These are phyloP conservation scores for Crassisporium funariophilum DNA, from an alignment of 768 basidiomycete genomes.

Conservation along the genomic window DNA sequence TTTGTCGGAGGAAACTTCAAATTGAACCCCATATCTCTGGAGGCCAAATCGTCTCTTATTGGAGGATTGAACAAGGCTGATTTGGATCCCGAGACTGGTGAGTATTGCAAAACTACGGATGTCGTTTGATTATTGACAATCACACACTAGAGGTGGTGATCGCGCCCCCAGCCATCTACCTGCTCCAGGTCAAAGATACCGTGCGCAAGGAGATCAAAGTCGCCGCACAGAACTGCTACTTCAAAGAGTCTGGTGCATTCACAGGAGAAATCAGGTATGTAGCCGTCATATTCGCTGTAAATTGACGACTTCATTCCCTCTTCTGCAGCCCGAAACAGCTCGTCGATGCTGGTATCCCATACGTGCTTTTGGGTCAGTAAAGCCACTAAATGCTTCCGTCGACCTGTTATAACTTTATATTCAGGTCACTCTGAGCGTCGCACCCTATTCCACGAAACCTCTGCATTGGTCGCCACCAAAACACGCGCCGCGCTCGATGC, in stretches of 20 bases:
- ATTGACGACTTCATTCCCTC: conserved; percentile 1
- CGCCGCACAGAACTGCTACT: conserved; percentile 91
- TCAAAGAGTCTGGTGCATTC: conserved; percentile 84
- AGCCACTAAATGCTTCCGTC: conserved; percentile 2
- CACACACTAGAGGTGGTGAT: conserved; percentile 82
- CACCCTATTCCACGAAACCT: conserved; percentile 87
- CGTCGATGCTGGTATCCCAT: conserved; percentile 82
- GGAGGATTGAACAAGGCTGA: conserved; percentile 75
- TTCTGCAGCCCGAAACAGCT: conserved; percentile 76
- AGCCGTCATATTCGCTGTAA: not conserved
- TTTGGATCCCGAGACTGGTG: conserved; percentile 78
- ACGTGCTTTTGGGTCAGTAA: conserved; percentile 82
- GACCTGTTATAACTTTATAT: conserved; percentile 7
- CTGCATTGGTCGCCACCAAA: conserved; percentile 81
- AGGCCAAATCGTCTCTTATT: conserved; percentile 67
- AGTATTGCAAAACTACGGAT: conserved; percentile 18
- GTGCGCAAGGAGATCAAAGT: conserved; percentile 73
- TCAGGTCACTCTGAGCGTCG: conserved; percentile 95
- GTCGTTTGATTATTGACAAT: conserved; percentile 4
- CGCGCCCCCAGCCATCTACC: conserved; percentile 87
- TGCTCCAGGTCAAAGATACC: conserved; percentile 67
- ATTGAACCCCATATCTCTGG: conserved; percentile 81
- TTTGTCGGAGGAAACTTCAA: conserved; percentile 99
- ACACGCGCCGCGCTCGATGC: conserved; percentile 79
- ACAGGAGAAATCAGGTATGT: conserved; percentile 94